phyloP scores from a whole-genome alignment of 176 grass and related monocot species.

The Ensete glaucum region DNA sequence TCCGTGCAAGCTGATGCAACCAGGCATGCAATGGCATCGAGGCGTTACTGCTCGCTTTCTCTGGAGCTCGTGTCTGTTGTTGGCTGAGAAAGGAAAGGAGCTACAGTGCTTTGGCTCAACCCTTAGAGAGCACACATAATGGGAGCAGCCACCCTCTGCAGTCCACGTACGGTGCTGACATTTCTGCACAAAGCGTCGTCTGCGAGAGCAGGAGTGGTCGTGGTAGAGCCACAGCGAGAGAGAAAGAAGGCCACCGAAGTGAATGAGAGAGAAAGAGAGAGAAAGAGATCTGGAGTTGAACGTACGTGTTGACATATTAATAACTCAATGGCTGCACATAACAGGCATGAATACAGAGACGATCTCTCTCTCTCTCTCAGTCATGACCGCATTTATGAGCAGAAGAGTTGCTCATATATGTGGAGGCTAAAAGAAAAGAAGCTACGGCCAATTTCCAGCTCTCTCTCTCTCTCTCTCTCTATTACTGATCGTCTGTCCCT shows the following conservation, averaged over 20 bases:
- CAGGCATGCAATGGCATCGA: not conserved
- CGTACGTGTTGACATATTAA: not conserved
- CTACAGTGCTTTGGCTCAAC: not conserved
- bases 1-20: no score
- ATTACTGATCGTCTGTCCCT: no score
- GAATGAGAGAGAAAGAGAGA: not conserved
- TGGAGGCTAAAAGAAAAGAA: not conserved
- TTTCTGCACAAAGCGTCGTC: not conserved
- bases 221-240: not conserved
- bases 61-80: not conserved
- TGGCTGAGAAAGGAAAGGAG: not conserved
- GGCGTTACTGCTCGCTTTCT: not conserved
- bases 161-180: not conserved
- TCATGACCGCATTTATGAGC: not conserved
- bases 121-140: not conserved
- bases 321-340: not conserved
- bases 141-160: not conserved
- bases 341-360: not conserved
- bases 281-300: not conserved
- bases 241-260: not conserved
- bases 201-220: not conserved
- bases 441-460: not conserved
- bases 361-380: not conserved
- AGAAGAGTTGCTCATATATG: not conserved
- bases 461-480: not conserved